phyloP scores from a whole-genome alignment of 2,329 filamentous ascomycete species.

The Hymenoscyphus fructigenus region DNA sequence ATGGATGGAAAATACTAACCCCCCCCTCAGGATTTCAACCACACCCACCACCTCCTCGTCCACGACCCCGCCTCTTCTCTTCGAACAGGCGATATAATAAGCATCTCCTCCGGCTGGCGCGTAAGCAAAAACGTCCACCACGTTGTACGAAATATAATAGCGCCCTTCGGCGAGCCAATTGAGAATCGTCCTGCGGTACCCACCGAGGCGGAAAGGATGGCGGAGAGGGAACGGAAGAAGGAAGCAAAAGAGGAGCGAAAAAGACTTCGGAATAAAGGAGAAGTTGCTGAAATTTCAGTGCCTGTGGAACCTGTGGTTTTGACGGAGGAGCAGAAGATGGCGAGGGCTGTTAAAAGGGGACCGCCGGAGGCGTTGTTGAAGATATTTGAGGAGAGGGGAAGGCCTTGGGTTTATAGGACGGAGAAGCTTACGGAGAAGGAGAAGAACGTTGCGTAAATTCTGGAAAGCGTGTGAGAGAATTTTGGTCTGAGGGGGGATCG shows the following conservation, averaged over 20 bases:
- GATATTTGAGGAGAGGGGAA: slow-evolving; percentile 2
- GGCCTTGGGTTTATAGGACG: slow-evolving; percentile 1
- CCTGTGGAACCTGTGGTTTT: neutral
- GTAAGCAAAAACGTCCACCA: slow-evolving; percentile 68
- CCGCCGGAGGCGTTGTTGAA: neutral
- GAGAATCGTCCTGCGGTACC: slow-evolving; percentile 65
- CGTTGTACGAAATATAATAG: slow-evolving; percentile 72
- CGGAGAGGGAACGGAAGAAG: slow-evolving; percentile 53
- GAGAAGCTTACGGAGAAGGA: neutral
- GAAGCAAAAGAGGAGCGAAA: slow-evolving; percentile 56
- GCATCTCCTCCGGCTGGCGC: slow-evolving; percentile 65
- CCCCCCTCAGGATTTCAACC: slow-evolving; percentile 59
- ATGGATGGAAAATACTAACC: neutral
- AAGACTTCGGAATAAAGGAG: slow-evolving; percentile 27
- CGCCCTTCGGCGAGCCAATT: slow-evolving; percentile 65
- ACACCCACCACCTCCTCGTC: slow-evolving; percentile 65
- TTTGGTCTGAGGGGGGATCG: slow-evolving; percentile 16
- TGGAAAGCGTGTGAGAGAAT: neutral
- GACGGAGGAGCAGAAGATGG: neutral
- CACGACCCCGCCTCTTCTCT: slow-evolving; percentile 77
- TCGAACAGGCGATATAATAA: slow-evolving; percentile 71
- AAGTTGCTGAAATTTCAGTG: neutral
- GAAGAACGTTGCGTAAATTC: neutral
- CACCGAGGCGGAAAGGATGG: slow-evolving; percentile 60
- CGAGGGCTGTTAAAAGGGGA: neutral